These are phyloP conservation scores for Plasmodium knowlesi DNA, from an alignment of 169 alveolate species.

Conservation along the genomic window DNA sequence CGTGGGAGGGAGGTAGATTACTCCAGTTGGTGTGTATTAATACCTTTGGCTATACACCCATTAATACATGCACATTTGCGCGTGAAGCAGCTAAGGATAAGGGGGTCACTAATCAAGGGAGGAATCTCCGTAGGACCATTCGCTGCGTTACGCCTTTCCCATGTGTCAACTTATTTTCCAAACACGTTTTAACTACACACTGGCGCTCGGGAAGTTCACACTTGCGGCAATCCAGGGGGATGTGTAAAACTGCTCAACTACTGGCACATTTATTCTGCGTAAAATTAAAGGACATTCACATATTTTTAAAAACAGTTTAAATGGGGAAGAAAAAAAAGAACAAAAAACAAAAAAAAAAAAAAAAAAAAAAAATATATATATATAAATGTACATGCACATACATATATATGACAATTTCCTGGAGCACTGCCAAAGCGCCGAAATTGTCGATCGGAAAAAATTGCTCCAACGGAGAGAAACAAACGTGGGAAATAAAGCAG, in stretches of 20 bases:
- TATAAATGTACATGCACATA: not conserved
- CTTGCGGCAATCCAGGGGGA: not conserved
- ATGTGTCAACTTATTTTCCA: not conserved
- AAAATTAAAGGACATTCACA: not conserved
- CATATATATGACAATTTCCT: not conserved
- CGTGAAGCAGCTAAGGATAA: not conserved
- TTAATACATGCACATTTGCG: not conserved
- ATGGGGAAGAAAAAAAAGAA: not conserved
- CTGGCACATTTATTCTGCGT: not conserved
- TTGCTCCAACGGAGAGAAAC: not conserved
- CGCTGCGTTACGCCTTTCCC: not conserved
- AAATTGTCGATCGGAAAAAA: not conserved
- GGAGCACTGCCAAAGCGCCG: slow-evolving; percentile 13
- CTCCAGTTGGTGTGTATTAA: not conserved
- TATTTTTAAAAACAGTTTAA: not conserved
- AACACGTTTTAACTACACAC: not conserved
- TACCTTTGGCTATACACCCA: not conserved
- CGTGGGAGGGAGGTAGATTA: not conserved
- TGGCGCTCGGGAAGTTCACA: not conserved
- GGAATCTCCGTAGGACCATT: not conserved
- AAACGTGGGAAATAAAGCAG: not conserved
- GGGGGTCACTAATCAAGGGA: not conserved
- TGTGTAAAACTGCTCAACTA: not conserved
- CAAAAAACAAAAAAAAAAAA: not conserved
- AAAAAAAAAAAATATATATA: not conserved